Evolutionary conservation across 179 eudicot genomes (phyloP), one percentile per base, ranked within the genome.

Genomic region (Patellifolia procumbens): DNA sequence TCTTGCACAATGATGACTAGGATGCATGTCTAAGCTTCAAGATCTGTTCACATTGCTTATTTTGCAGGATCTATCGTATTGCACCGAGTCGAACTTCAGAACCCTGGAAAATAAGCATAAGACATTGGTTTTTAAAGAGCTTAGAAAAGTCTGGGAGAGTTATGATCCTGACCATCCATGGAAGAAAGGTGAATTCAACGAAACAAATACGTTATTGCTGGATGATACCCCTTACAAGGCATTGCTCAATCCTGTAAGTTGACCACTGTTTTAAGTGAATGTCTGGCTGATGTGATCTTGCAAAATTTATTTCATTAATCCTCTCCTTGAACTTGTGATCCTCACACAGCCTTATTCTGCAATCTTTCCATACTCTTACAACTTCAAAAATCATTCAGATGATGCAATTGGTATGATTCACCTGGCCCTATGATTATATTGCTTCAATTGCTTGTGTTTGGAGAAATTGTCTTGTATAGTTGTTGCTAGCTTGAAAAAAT

Each of bases 221-320:
- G 98, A 94, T 79, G 98, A 94, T 88, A 92, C 97, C 79, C 98
- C 98, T 24, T 90, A 92, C 77, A 94, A 94, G 85, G 98, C 98
- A 68, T 83, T 94, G 80, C 88, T 91, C 43, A 94, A 94, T 80
- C 97, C 98, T 59, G 97, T 92, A 92, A 76, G 96, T 78, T 81
- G 43, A 64, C 73, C 37, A 73, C 75, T 74, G 49, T 63, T 48
- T 35, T 20, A 12, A 65, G 59, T 68, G 22, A 46, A 49, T 66
- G 13, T 68, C 72, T 68, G 34, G 62, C 66, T 32, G 49, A 37
- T 65, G 6, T n/a, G 43, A 42, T n/a, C n/a, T 19, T 15, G 7
- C 5, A n/a, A 49, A 39, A 29, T 26, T 26, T 70, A 22, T 46
- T 55, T 28, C 45, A 56, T 4, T 77, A 22, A 55, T 34, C 24